Conservation (phyloP, 345 rosid genomes). For the Boechera divaricarpa region DNA sequence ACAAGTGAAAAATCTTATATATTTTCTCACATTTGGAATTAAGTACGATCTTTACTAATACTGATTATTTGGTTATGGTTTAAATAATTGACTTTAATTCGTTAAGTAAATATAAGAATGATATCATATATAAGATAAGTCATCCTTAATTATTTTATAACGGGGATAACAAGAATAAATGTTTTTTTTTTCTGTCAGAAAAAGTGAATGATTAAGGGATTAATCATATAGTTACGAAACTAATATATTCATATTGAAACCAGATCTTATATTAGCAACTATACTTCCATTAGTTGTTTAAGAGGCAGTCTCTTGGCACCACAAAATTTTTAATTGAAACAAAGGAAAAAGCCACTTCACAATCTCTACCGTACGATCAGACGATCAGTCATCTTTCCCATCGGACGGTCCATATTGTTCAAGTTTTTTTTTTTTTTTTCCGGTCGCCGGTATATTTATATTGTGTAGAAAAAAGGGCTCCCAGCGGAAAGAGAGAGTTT, state of each 20-base stretch:
- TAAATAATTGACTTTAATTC: background rate
- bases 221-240: background rate
- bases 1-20: background rate
- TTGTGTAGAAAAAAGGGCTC: background rate
- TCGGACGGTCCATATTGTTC: constrained; percentile 31
- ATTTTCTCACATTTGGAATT: too few species aligned
- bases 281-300: background rate
- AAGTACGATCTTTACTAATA: too few species aligned
- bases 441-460: background rate
- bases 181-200: too few species aligned
- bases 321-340: background rate
- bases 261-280: background rate
- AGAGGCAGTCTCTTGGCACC: background rate
- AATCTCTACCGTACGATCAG: background rate
- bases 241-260: background rate
- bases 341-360: background rate
- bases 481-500: background rate
- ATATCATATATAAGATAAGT: background rate
- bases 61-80: background rate
- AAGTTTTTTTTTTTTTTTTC: background rate
- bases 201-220: background rate
- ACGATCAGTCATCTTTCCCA: background rate
- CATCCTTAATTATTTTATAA: background rate
- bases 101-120: background rate
- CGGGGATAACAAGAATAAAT: background rate